phyloP scores from a whole-genome alignment of 192 early-diverging fungal species.

The Entomortierella parvispora region DNA sequence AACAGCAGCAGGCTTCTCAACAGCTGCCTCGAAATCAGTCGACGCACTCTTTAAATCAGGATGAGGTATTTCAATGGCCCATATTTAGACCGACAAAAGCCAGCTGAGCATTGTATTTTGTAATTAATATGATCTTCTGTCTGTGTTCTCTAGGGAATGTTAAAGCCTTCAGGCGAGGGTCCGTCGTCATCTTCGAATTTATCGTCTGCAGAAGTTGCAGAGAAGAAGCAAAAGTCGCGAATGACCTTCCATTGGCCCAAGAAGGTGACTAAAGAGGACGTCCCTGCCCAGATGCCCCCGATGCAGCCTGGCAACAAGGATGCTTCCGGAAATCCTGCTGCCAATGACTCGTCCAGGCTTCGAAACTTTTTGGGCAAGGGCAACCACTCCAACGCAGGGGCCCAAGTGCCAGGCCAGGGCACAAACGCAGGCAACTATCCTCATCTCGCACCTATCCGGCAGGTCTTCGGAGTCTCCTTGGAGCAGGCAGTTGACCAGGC shows the following conservation, averaged over 20 bases:
- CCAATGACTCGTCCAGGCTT: conserved; percentile 30
- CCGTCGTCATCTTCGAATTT: conserved; percentile 7
- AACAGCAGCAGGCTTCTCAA: conserved; percentile 17
- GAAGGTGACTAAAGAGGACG: conserved; percentile 39
- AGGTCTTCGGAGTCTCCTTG: conserved; percentile 89
- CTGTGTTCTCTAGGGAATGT: background rate
- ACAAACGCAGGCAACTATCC: background rate
- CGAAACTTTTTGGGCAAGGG: conserved; percentile 44
- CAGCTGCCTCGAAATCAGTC: conserved; percentile 28
- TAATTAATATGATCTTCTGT: background rate
- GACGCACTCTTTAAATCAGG: conserved; percentile 30
- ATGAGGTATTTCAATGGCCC: conserved; percentile 19
- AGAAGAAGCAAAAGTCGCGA: conserved; percentile 47
- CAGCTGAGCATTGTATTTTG: background rate
- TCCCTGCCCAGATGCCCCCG: background rate
- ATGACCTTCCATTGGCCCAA: conserved; percentile 54
- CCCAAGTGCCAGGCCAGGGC: conserved; percentile 20
- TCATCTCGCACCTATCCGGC: conserved; percentile 32
- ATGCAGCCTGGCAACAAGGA: conserved; percentile 2
- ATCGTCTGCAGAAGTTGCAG: conserved; percentile 30
- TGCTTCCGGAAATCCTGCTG: background rate
- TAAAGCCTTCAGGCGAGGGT: conserved; percentile 9
- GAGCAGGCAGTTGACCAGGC: conserved; percentile 81
- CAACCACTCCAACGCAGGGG: conserved; percentile 12
- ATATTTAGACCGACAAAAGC: background rate